Conservation (phyloP, 768 basidiomycete species). For the Gyrodon lividus region DNA sequence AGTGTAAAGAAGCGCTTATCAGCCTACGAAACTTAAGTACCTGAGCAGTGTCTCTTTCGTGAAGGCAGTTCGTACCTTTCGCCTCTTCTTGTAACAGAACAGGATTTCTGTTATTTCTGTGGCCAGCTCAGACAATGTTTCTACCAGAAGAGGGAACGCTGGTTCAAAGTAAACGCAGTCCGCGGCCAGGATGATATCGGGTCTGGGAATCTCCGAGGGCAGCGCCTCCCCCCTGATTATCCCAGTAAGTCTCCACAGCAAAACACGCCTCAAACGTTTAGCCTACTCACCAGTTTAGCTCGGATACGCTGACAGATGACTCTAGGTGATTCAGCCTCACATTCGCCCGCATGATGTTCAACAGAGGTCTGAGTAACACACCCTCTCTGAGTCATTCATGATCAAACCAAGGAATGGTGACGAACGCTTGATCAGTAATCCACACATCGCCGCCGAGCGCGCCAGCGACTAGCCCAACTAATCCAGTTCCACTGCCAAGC, state of each 20-base stretch:
- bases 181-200: slow-evolving; percentile 80
- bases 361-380: slow-evolving; percentile 54
- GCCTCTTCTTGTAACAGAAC: slow-evolving; percentile 92
- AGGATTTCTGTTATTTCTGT: slow-evolving; percentile 62
- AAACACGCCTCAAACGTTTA: slow-evolving; percentile 2
- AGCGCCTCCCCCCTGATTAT: slow-evolving; percentile 61
- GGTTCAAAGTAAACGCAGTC: slow-evolving; percentile 98
- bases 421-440: slow-evolving; percentile 91
- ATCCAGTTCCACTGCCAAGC: slow-evolving; percentile 87
- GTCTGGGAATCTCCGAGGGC: slow-evolving; percentile 44
- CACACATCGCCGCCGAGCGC: slow-evolving; percentile 65
- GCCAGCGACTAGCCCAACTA: slow-evolving; percentile 85
- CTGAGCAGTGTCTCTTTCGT: background rate
- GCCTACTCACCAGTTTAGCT: slow-evolving; percentile 75
- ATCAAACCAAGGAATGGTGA: slow-evolving; percentile 20
- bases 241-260: slow-evolving; percentile 7
- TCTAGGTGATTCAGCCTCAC: slow-evolving; percentile 62
- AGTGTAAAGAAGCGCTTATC: slow-evolving; percentile 84
- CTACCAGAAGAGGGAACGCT: slow-evolving; percentile 82
- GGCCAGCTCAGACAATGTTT: slow-evolving; percentile 69
- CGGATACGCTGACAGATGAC: slow-evolving; percentile 52
- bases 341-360: slow-evolving; percentile 78
- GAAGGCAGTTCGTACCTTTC: slow-evolving; percentile 58
- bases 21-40: slow-evolving; percentile 47
- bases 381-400: slow-evolving; percentile 9